Conservation (phyloP, 768 basidiomycete genomes). For the Tylopilus rubrobrunneus region DNA sequence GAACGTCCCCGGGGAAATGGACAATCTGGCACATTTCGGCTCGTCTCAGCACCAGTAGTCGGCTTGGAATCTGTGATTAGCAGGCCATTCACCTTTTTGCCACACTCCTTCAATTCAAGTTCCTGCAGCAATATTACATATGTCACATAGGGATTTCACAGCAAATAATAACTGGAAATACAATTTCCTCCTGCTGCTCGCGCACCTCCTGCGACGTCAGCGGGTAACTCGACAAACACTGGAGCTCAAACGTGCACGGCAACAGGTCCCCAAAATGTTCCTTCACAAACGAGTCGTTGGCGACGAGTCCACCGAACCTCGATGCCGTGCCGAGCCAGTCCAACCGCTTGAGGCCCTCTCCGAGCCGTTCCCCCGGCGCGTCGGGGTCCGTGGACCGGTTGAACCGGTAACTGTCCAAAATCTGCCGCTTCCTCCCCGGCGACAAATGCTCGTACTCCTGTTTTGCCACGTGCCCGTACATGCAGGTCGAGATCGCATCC, state of each 20-base stretch:
- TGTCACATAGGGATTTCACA: too few relatives aligned
- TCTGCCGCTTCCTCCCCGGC: slow-evolving; percentile 33
- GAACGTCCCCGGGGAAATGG: too few relatives aligned
- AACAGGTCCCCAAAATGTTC: slow-evolving; percentile 44
- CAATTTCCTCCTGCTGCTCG: slow-evolving; percentile 30
- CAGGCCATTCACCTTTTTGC: too few relatives aligned
- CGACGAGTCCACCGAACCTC: slow-evolving; percentile 59
- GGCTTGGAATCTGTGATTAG: too few relatives aligned
- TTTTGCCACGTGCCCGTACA: slow-evolving; percentile 49
- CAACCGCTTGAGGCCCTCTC: slow-evolving; percentile 57
- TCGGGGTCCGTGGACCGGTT: slow-evolving; percentile 63
- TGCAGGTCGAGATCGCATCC: slow-evolving; percentile 46
- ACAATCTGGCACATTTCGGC: too few relatives aligned
- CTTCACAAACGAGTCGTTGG: slow-evolving; percentile 42
- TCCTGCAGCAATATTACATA: too few relatives aligned
- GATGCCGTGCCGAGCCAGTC: slow-evolving; percentile 62
- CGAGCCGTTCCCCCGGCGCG: slow-evolving; percentile 68
- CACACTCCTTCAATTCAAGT: too few relatives aligned
- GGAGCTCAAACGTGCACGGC: slow-evolving; percentile 59
- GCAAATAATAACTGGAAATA: too few relatives aligned
- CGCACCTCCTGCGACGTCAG: slow-evolving; percentile 48
- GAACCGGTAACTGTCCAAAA: slow-evolving; percentile 53
- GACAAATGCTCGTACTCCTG: slow-evolving; percentile 48
- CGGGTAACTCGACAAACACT: slow-evolving; percentile 44
- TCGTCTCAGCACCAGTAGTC: too few relatives aligned